A percentile compares a stretch with the other conserved stretches of the same genome.
These are phyloP conservation scores for Kodamaea laetipori DNA, from an alignment of 805 yeast species.

Conservation along the genomic window DNA sequence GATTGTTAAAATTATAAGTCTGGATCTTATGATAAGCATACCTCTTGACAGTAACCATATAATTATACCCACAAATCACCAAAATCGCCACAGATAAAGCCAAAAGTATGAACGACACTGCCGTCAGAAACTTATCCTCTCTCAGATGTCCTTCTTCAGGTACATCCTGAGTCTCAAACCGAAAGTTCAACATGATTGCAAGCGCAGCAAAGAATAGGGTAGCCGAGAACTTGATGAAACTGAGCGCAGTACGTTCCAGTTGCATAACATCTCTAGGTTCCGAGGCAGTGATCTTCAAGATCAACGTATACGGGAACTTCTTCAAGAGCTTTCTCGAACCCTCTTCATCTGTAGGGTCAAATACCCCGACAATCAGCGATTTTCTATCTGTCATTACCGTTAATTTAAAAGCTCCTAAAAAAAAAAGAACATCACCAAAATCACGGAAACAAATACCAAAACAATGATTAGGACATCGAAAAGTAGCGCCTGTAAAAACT, in stretches of 20 bases:
- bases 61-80: conserved; percentile 42
- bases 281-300: conserved; percentile 40
- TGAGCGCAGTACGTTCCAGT: conserved; percentile 53
- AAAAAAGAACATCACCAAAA: too few species aligned
- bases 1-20: conserved; percentile 35
- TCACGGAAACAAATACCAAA: neutral
- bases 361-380: neutral
- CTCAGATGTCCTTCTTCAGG: conserved; percentile 7
- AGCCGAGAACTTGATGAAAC: conserved; percentile 50
- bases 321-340: neutral
- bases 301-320: conserved; percentile 24
- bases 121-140: conserved; percentile 10
- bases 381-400: neutral
- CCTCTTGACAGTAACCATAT: conserved; percentile 45
- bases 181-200: conserved; percentile 48
- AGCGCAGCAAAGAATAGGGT: conserved; percentile 49
- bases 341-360: neutral
- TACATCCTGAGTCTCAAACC: conserved; percentile 32
- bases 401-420: too few species aligned
- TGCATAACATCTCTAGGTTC: conserved; percentile 59
- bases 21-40: conserved; percentile 45
- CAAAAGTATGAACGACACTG: conserved; percentile 40
- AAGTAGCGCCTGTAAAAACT: conserved; percentile 22
- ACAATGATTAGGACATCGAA: neutral
- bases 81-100: conserved; percentile 41